Base-by-base conservation (phyloP, 345 rosid species). In the Ceriops decandra region DNA sequence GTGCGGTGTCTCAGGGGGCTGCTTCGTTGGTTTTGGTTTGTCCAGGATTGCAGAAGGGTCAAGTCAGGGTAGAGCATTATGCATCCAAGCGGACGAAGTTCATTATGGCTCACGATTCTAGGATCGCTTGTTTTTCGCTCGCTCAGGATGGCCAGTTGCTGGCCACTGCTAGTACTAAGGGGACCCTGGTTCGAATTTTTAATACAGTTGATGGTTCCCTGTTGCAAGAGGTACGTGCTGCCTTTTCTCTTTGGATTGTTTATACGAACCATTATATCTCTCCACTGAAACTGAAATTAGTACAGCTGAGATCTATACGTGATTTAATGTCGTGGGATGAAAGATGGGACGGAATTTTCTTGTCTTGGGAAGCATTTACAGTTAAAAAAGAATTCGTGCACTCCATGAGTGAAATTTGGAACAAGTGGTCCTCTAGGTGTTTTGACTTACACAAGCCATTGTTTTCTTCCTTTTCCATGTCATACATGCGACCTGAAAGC, bases 51-150 rank as follows among this genome's bases (percentile, higher is more conserved):
- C 92, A 87, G 79, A 95, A 91, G 77, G 96, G 98, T 0, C 98
- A 90, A 73, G 95, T 95, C 64, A 76, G 97, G 73, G 87, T 87
- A 5, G 99, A 95, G 79, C 99, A 90, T 66, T 91, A 91, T 36
- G 92, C 88, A 0, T 83, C 93, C 1, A 91, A 87, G 73, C 83
- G 98, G 72, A 91, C 97, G 8, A 91, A 95, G 77, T 95, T 91
- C 62, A 72, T 91, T 35, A 85, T 86, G 96, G 98, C 99, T 16
- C 99, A 95, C 67, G 98, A 95, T 79, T 95, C 98, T 2, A 81
- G 96, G 82, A 91, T 90, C 35, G 89, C 98, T 3, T 90, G 96
- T 83, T 90, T 95, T 1, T 84, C 93, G 2, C 85, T 95, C 46
- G 73, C 97, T 2, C 92, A 86, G 74, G 98, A 95, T 65, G 99